Percentiles rank a stretch among this genome's conserved stretches.
These are phyloP conservation scores for Acanthamoeba healyi DNA, from an alignment of 208 protist species.

Conservation along the genomic window DNA sequence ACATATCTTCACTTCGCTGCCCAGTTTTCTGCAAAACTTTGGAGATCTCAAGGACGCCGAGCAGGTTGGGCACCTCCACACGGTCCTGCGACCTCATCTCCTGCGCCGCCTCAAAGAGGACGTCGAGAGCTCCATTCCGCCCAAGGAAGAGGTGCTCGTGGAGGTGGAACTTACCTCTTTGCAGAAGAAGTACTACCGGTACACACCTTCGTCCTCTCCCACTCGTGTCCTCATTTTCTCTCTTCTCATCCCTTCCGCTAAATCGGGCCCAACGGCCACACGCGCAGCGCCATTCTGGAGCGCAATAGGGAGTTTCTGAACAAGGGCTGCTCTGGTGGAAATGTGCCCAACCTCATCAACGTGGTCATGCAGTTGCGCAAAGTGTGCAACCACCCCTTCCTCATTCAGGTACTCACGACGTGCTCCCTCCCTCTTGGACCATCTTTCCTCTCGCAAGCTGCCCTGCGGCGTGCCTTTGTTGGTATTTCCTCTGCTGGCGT, in stretches of 20 bases:
- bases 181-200: constrained; percentile 92
- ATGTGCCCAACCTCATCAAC: constrained; percentile 87
- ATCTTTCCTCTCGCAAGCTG: neutral
- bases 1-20: constrained; percentile 84
- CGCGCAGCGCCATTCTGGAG: constrained; percentile 87
- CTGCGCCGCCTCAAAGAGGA: constrained; percentile 91
- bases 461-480: too few species aligned
- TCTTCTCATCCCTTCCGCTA: too few species aligned
- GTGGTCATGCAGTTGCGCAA: constrained; percentile 93
- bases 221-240: neutral
- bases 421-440: constrained; percentile 82
- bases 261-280: too few species aligned
- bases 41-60: constrained; percentile 85
- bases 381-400: constrained; percentile 80
- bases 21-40: constrained; percentile 87
- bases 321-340: constrained; percentile 48
- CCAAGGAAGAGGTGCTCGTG: constrained; percentile 94
- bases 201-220: constrained; percentile 65
- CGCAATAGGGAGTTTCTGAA: constrained; percentile 84
- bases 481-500: too few species aligned
- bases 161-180: constrained; percentile 90
- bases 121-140: constrained; percentile 97
- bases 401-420: constrained; percentile 82
- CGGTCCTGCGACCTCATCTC: constrained; percentile 93
- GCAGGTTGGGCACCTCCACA: constrained; percentile 89